Evolutionary conservation across 805 yeast genomes (phyloP), one percentile per base, ranked within the genome.

Genomic region (Metschnikowia colocasiae): DNA sequence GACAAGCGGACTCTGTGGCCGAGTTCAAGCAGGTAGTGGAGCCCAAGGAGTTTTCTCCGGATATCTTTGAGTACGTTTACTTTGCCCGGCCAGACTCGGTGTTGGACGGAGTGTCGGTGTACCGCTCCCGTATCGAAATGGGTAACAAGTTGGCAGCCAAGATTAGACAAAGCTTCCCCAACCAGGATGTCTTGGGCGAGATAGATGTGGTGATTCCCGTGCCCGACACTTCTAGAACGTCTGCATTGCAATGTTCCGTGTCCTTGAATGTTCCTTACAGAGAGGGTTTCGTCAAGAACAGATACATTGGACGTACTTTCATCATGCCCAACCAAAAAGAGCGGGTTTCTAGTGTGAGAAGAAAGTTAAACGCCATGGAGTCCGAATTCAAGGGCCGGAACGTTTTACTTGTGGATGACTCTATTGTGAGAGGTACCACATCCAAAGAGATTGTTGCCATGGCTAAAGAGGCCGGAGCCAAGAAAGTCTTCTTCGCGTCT

Each of bases 391-490:
- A 79, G 54, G 94, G 81, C 53, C 81, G 89, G 59, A 83, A 82
- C 52, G 98, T 94, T 19, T 73, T 94, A 53, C 77, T 94, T 45
- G 97, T 94, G 37, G 99, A 94, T 68, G 99, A 94, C 68, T 89
- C 97, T 23, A 92, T 94, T 55, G 99, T 94, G 8, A 82, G 99
- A 65, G 99, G 99, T 53, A 94, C 99, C 18, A 94, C 99, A 2
- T 90, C 97, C 6, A 86, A 81, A 65, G 99, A 94, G 71, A 94
- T 94, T 55, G 95, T 94, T 29, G 85, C 83, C 56, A 94, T 94
- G 99, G 99, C 99, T n/a, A 80, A 86, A 58, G 99, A 94, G 67
- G 96, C 98, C 4, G 99, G 99, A 49, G 99, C 99, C 38, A 83
- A 80, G 51, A 85, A 82, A 58, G 99, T 94, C n/a, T 92, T 81